Conservation (phyloP, 139 green algal species). For the Deuterostichococcus epilithicus region DNA sequence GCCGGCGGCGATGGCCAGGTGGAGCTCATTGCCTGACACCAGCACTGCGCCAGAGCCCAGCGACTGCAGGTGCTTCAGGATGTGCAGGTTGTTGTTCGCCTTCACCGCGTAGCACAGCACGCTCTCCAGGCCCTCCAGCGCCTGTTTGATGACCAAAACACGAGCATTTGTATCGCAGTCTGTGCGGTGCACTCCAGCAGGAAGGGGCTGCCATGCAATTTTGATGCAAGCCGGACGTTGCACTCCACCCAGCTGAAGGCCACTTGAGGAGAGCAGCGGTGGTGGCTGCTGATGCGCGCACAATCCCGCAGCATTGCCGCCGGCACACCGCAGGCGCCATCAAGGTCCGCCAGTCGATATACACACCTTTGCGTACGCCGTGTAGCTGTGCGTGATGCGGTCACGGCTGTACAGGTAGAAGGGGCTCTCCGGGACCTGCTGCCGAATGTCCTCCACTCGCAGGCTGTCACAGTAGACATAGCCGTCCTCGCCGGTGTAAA, state of each 20-base stretch:
- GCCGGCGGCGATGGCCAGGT: conserved; percentile 75
- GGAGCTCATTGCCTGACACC: conserved; percentile 94
- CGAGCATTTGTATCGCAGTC: no score
- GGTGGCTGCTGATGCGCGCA: no score
- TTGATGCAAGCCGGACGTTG: no score
- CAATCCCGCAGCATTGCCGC: no score
- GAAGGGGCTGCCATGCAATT: no score
- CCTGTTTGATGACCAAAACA: conserved; percentile 38
- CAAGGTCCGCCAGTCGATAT: not conserved
- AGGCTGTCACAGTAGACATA: conserved; percentile 90
- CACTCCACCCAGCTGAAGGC: no score
- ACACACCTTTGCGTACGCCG: conserved; percentile 59
- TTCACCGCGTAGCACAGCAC: conserved; percentile 98
- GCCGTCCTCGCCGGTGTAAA: conserved; percentile 86
- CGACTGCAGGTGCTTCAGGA: conserved; percentile 78
- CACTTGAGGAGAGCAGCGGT: no score
- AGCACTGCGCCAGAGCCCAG: conserved; percentile 86
- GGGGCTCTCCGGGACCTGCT: conserved; percentile 58
- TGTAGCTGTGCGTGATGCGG: conserved; percentile 69
- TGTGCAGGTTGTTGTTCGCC: conserved; percentile 96
- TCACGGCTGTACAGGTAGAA: conserved; percentile 94
- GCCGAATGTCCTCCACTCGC: conserved; percentile 79
- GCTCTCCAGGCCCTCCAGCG: conserved; percentile 76
- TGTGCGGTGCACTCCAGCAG: no score
- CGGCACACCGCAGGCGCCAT: not conserved